Evolutionary conservation across 208 protist genomes (phyloP), one percentile per base, ranked within the genome.

Genomic region (Trypanosoma lewisi): DNA sequence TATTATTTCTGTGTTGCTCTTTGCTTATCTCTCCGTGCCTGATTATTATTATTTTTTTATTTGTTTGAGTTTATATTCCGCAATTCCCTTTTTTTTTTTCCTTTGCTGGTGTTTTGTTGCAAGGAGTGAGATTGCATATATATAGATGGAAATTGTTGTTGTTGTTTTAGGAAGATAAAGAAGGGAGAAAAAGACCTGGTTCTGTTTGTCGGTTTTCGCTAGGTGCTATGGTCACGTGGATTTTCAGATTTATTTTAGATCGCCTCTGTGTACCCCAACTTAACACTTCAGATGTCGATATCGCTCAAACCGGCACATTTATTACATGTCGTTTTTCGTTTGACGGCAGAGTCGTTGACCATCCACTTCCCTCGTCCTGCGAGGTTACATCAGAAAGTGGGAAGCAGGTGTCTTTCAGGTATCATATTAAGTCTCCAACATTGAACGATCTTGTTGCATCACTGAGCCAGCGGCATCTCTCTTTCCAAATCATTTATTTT

Each of bases 401-500:
- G n/a, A 14, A 4, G 12, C 11, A 0, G 1, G 1, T 33, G 21
- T 25, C 37, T 28, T 67, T 67, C 37, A 56, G 11, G 14, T 67
- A 58, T 44, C 61, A 50, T 50, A 49, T 67, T 17, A n/a, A 17
- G 19, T 14, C 36, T 45, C 3, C 25, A n/a, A 21, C 61, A 9
- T 14, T 57, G n/a, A 11, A n/a, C 7, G 50, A 67, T 21, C 50
- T 67, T 25, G 48, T 48, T 27, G 17, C n/a, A 23, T 51, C 39
- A 33, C 37, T 67, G 7, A 58, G 23, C 28, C 50, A 67, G 33
- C 48, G 61, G n/a, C 14, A 1, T 23, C 33, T 25, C 14, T 21
- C 30, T 14, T 51, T 67, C 50, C 21, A 67, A 21, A 48, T 67
- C 17, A 2, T 67, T 39, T 16, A 25, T 37, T n/a, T 34, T 44